Evolutionary conservation across 2,329 filamentous ascomycete species (phyloP), one percentile per base, ranked within the genome.

Genomic region (Cladophialophora exuberans): DNA sequence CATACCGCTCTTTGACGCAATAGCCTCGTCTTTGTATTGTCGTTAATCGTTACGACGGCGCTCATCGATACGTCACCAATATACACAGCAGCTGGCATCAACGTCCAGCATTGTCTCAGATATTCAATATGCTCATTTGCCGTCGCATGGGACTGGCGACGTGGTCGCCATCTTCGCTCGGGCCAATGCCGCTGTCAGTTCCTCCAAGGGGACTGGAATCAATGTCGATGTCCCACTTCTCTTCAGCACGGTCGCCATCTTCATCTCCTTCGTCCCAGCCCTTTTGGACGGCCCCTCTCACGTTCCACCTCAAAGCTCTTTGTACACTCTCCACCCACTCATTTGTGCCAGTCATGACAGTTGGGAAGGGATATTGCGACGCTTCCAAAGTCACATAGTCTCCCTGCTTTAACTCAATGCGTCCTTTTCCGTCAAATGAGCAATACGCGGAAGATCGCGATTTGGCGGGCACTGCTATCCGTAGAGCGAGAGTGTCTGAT

Each of bases 301-400:
- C 93, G 74, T 99, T 99, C 94, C 94, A 99, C 60, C 92, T 83
- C 56, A 99, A 79, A 3, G 93, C 96, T 57, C 93, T 84, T 49
- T 89, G 90, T 44, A 99, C 90, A 67, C 90, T 95, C 72, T 97
- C 89, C 69, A 99, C 97, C 94, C 94, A 99, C 72, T 99, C 94
- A 1, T 87, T 89, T 58, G 87, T 87, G 60, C 88, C 90, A 61
- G 90, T 88, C 54, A 95, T 90, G 38, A 99, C 93, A 1, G 94
- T 97, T 2, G 94, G 94, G 76, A 99, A 97, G 0, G 94, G 94
- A 67, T 97, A 99, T 70, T 96, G 91, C 25, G 89, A 95, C 3
- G 94, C 94, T 35, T 93, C 90, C 66, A 99, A 94, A 57, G 93
- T 97, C 70, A 99, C 94, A 66, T 93, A 89, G 73, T 99, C 94